Evolutionary conservation across 116 monocot species (phyloP), one percentile per base, ranked within the genome.

Genomic region (Zostera marina): DNA sequence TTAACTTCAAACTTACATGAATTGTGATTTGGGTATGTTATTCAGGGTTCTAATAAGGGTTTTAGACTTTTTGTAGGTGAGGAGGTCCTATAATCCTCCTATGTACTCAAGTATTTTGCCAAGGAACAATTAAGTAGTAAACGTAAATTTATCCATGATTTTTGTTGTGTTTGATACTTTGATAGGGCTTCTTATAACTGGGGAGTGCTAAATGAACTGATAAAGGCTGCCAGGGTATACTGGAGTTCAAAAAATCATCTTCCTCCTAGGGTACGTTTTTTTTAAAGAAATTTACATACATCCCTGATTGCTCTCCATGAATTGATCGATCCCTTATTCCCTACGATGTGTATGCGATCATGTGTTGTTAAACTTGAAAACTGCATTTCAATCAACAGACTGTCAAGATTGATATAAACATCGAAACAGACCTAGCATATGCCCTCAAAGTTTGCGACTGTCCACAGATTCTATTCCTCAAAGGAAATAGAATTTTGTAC

Each of bases 381-480:
- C 0, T 48, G 11, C 44, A 46, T 44, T 45, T 61, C 3, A 60
- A 5, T 17, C 14, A 54, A 15, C 68, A 94, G 88, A 94, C 94
- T 0, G 69, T 93, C 52, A 94, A 94, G 69, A 68, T 94, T 52
- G 94, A 94, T 62, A 79, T 94, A 46, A 88, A 94, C 68, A 94
- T 94, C 41, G 94, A 94, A 72, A 94, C 41, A 22, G 94, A 94
- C 58, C 66, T 94, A 26, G 88, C 94, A 14, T 82, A 79, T 70
- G 94, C 94, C 22, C 88, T 94, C 39, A 84, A 81, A 70, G 94
- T 84, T 12, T 68, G 54, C 72, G 77, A 85, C 73, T 79, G 94
- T 39, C 94, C 94, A 6, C 81, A 94, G 22, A 63, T 94, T 40
- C 64, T 94, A 45, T 94, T 94, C 54, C 70, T 94, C 42, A 74